A percentile compares a stretch with the other conserved stretches of the same genome.
phyloP scores from a whole-genome alignment of 2,329 filamentous ascomycete genomes.

The Aureobasidium pullulans region DNA sequence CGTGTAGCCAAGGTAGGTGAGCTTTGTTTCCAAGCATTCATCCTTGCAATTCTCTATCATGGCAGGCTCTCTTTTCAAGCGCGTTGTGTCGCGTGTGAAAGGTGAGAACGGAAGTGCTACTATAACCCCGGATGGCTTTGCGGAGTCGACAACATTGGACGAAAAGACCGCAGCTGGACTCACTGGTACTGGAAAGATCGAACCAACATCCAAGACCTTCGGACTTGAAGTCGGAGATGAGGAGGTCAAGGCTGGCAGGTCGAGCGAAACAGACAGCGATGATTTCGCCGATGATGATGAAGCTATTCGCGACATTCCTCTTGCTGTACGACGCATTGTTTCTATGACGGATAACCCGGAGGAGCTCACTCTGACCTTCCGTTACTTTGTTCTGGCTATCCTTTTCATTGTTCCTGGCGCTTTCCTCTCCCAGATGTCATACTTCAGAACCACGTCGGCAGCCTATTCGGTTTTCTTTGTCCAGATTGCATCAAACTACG shows the following conservation, averaged over 20 bases:
- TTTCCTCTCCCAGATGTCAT: conserved; percentile 50
- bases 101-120: neutral
- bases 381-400: conserved; percentile 50
- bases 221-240: conserved; percentile 13
- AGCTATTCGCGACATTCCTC: conserved; percentile 43
- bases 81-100: conserved; percentile 1
- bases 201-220: conserved; percentile 7
- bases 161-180: neutral
- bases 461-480: conserved; percentile 57
- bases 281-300: conserved; percentile 30
- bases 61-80: conserved; percentile 1
- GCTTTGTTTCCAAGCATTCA: neutral
- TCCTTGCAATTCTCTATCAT: neutral
- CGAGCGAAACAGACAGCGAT: conserved; percentile 18
- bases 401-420: conserved; percentile 52
- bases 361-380: conserved; percentile 51
- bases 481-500: conserved; percentile 51
- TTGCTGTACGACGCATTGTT: conserved; percentile 50
- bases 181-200: conserved; percentile 9
- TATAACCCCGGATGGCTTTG: neutral
- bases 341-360: conserved; percentile 51
- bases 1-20: neutral
- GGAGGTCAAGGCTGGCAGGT: neutral
- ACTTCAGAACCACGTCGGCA: conserved; percentile 50
- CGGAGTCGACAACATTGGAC: conserved; percentile 4